Base-by-base conservation (phyloP, 495 filamentous ascomycete genomes). In the Umbilicaria muhlenbergii region DNA sequence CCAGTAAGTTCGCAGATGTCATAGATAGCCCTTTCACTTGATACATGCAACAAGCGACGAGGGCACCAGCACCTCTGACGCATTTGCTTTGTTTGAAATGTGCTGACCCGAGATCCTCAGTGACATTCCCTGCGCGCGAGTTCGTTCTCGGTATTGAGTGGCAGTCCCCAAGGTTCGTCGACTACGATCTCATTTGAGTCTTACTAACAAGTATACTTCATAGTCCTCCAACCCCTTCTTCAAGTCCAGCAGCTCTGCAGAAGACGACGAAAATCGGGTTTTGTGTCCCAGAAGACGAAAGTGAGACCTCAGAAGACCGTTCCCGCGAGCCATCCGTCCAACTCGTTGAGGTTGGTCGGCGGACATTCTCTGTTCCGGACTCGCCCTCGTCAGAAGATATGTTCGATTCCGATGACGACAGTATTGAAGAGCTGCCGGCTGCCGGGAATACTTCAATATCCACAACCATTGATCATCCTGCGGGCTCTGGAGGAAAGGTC, bases 271-370 rank as follows among this genome's bases (percentile, higher is more conserved):
- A 67, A 41, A 65, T 58, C 7, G 41, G 39, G 36, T 72, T 70
- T 39, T 56, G 48, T 43, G 66, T 69, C 4, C 69, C 69, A 5
- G 67, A 71, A 8, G 44, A 53, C 42, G 65, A 68, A 17, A 46
- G 64, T 12, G 58, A 47, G 10, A 47, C 50, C 3, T 39, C 24
- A 14, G 49, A 44, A 2, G 47, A 56, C n/a, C 34, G 32, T 24
- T 56, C 53, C 24, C 46, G 47, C 18, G 50, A 46, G 10, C 44
- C 36, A 7, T 53, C 51, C 7, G 42, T 53, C 12, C 40, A 56
- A 18, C 39, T 53, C 11, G 3, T 50, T 15, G 41, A 50, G 11
- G 44, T 38, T 15, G 41, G 47, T 16, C 34, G 34, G 37, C 44
- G 42, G 4, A 46, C 47, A 24, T 56, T 43, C 32, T 52, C 50